Base-by-base conservation (phyloP, 495 filamentous ascomycete genomes). In the Astrocystis sublimbata region DNA sequence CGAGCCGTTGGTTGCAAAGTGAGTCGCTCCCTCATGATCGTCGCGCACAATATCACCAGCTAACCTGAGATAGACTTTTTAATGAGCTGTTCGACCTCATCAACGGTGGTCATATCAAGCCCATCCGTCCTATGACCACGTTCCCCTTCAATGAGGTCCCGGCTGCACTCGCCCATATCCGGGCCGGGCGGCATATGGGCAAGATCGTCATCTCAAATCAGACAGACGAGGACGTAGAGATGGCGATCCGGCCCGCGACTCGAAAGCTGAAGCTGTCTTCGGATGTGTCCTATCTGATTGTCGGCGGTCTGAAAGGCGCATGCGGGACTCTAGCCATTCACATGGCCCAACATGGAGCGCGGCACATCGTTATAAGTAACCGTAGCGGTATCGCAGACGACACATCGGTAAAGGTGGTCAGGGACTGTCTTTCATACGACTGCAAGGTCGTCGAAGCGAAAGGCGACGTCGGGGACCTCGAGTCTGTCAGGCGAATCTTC, bases 301-400 rank as follows among this genome's bases (percentile, higher is more conserved):
- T 81, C 28, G 83, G 85, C 2, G 82, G 85, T 38, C 76, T 86
- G 7, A 81, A 84, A 15, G 85, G 84, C 0, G 73, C 88, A 15
- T 85, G 86, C 21, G 75, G 79, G 17, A 75, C 76, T 28, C 70
- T 88, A 28, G 73, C 81, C 7, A 71, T 60, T 2, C 82, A 77
- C 78, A 74, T 89, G 71, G 76, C 78, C n/a, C 63, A 74, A 8
- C 73, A 77, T 24, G 85, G 85, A 17, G 86, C 85, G 2, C 69
- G 68, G 15, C 66, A 85, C 52, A 62, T 89, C 5, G 70, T 83
- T 1, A 71, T 86, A 30, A 58, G 86, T n/a, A 83, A 80, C 17
- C 75, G 85, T 21, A 79, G 75, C 17, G 83, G 81, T 40, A 64
- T 58, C 12, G 46, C 58, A 6, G 63, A 50, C 8, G 76, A 43